These are phyloP conservation scores for Lactifluus pinguis DNA, from an alignment of 768 basidiomycete species.

Conservation along the genomic window DNA sequence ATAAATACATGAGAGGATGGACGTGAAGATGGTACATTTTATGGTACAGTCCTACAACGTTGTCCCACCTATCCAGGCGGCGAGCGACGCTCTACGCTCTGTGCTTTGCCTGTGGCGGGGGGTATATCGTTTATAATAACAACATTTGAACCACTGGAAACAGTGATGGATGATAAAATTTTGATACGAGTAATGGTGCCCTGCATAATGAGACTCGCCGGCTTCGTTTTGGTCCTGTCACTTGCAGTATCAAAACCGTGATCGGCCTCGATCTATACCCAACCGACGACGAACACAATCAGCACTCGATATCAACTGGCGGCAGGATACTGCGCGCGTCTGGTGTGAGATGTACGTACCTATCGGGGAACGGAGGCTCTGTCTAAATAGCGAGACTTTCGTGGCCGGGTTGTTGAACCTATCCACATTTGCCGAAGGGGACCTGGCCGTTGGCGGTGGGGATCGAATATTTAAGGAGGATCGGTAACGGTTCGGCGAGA, in stretches of 20 bases:
- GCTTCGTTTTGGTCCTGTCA: neutral
- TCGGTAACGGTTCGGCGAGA: slow-evolving; percentile 15
- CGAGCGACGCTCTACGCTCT: too few species aligned
- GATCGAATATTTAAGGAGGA: neutral
- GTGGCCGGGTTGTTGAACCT: slow-evolving; percentile 7
- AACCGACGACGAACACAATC: neutral
- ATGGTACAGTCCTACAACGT: neutral
- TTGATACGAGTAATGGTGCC: neutral
- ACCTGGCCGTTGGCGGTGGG: neutral
- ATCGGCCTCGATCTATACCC: neutral
- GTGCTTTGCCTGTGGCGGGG: too few species aligned
- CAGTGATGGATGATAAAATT: neutral
- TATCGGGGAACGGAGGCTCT: slow-evolving; percentile 1
- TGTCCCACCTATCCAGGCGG: too few species aligned
- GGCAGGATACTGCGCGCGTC: neutral
- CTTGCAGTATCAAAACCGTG: neutral
- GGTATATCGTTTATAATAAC: neutral
- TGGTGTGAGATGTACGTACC: slow-evolving; percentile 4
- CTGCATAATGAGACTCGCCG: neutral
- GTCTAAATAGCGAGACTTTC: neutral
- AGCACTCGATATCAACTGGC: neutral
- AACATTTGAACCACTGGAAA: neutral
- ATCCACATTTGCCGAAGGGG: neutral
- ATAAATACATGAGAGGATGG: neutral
- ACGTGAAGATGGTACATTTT: neutral